phyloP scores from a whole-genome alignment of 345 rosid genomes.

The Carallia pectinifolia region DNA sequence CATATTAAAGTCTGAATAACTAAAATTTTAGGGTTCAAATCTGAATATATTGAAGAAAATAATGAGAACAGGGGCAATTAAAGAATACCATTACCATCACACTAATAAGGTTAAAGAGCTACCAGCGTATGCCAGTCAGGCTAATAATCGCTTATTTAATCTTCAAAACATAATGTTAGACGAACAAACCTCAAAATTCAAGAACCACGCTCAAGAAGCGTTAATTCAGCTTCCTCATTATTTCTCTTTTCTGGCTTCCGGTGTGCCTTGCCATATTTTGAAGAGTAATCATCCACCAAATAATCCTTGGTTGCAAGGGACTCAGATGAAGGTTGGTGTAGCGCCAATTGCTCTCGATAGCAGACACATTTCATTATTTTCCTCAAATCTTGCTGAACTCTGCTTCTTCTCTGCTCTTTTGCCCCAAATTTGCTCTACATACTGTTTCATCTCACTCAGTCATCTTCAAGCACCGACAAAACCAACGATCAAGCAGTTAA shows the following conservation, averaged over 20 bases:
- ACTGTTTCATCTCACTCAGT: conserved; percentile 24
- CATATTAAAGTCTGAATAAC: too few species aligned
- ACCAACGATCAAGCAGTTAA: conserved; percentile 20
- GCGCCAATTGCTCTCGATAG: conserved; percentile 49
- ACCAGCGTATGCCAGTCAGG: too few species aligned
- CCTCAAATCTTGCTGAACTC: conserved; percentile 29
- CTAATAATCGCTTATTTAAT: too few species aligned
- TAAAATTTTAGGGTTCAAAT: too few species aligned
- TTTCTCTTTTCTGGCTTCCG: conserved; percentile 52
- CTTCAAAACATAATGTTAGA: not conserved
- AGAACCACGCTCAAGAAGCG: conserved; percentile 70
- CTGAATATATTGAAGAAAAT: too few species aligned
- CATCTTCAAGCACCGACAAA: conserved; percentile 36
- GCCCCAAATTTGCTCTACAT: conserved; percentile 48
- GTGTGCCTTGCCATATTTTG: conserved; percentile 34
- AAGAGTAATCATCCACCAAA: conserved; percentile 34
- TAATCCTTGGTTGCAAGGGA: conserved; percentile 35
- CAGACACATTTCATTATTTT: conserved; percentile 57
- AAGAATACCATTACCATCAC: too few species aligned
- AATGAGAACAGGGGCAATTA: too few species aligned
- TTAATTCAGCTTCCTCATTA: conserved; percentile 79
- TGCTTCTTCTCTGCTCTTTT: conserved; percentile 28
- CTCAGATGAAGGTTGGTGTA: conserved; percentile 47
- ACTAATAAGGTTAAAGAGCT: too few species aligned
- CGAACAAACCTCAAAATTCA: conserved; percentile 67